These are phyloP conservation scores for Rhododendron henanense DNA, from an alignment of 148 eudicot genomes.

Conservation along the genomic window DNA sequence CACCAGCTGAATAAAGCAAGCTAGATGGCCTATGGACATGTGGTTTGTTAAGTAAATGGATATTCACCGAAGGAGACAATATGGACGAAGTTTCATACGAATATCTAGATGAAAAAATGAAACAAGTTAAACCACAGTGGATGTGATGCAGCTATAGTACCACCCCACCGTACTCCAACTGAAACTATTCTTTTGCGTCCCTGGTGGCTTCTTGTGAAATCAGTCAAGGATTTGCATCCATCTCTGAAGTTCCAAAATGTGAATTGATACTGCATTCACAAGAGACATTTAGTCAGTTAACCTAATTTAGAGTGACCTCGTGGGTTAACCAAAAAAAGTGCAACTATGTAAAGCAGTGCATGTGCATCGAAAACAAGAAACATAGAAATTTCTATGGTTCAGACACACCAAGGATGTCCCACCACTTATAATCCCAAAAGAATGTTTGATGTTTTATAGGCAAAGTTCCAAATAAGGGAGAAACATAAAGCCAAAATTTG, in stretches of 20 bases:
- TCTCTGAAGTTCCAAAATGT: background rate
- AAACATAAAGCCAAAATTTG: background rate
- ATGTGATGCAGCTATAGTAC: background rate
- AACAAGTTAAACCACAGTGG: background rate
- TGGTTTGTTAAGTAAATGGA: background rate
- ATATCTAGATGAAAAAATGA: background rate
- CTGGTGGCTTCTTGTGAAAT: background rate
- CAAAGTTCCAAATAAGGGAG: background rate
- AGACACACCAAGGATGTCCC: background rate
- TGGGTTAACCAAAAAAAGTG: background rate
- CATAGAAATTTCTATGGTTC: background rate
- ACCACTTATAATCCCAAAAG: background rate
- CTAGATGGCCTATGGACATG: background rate
- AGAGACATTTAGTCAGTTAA: background rate
- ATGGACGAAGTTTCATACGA: background rate
- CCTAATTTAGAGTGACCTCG: background rate
- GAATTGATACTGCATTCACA: background rate
- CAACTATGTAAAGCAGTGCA: background rate
- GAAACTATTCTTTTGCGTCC: background rate
- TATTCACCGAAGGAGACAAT: background rate
- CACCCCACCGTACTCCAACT: background rate
- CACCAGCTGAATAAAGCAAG: background rate
- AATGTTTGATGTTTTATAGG: background rate
- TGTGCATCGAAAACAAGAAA: background rate
- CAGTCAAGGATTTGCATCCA: background rate